Evolutionary conservation across 495 filamentous ascomycete genomes (phyloP).

Genomic region (Hypoxylon cercidicola): DNA sequence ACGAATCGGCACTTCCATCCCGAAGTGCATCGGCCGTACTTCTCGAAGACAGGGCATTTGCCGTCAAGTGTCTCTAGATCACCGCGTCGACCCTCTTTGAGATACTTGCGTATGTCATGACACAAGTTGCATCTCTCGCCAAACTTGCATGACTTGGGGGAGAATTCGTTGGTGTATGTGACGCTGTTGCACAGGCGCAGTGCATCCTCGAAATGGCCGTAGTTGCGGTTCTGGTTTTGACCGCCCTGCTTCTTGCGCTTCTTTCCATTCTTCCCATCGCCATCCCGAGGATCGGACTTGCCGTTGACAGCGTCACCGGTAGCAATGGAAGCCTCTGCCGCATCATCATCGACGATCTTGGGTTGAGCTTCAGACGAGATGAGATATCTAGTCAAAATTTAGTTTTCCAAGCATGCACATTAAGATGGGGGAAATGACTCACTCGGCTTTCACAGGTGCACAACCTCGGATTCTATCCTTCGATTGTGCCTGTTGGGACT

Average conservation of each 20-base stretch:
- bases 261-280: slow-evolving; percentile 60
- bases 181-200: slow-evolving; percentile 80
- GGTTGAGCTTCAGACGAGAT: slow-evolving; percentile 51
- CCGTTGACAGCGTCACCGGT: slow-evolving; percentile 53
- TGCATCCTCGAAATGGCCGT: slow-evolving; percentile 81
- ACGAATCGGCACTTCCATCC: slow-evolving; percentile 96
- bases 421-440: slow-evolving; percentile 39
- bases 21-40: slow-evolving; percentile 75
- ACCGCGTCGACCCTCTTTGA: slow-evolving; percentile 81
- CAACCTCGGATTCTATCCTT: slow-evolving; percentile 69
- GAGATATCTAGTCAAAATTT: slow-evolving; percentile 64
- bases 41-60: slow-evolving; percentile 82
- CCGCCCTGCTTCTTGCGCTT: slow-evolving; percentile 75
- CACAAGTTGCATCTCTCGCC: slow-evolving; percentile 80
- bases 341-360: slow-evolving; percentile 69
- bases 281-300: slow-evolving; percentile 44
- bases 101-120: slow-evolving; percentile 85
- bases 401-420: slow-evolving; percentile 18
- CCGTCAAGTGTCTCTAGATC: slow-evolving; percentile 80
- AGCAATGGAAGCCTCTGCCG: slow-evolving; percentile 68
- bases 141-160: slow-evolving; percentile 74
- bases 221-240: slow-evolving; percentile 88
- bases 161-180: slow-evolving; percentile 75
- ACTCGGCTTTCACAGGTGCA: slow-evolving; percentile 88
- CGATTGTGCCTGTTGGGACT: slow-evolving; percentile 41